Percentiles rank a stretch among this genome's conserved stretches.
These are phyloP conservation scores for Suillus decipiens DNA, from an alignment of 768 basidiomycete genomes.

Conservation along the genomic window DNA sequence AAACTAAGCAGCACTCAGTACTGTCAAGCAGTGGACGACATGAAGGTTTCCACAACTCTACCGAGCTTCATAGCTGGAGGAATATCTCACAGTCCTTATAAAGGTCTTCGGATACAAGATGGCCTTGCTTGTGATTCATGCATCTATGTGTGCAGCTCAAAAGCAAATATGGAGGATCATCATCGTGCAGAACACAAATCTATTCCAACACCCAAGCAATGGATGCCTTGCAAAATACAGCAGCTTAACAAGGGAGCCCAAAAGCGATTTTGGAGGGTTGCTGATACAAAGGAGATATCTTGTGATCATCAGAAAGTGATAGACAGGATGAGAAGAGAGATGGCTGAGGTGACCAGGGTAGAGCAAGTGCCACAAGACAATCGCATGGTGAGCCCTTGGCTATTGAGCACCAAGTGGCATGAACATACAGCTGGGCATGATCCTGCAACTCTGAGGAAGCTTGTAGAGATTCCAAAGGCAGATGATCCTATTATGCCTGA, in stretches of 20 bases:
- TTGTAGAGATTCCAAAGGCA: not conserved
- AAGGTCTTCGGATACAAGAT: too few species aligned
- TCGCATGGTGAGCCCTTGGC: constrained; percentile 11
- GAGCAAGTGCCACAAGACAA: constrained; percentile 2
- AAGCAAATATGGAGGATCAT: too few species aligned
- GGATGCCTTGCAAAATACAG: not conserved
- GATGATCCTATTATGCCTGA: not conserved
- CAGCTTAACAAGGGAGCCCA: not conserved
- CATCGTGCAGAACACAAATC: too few species aligned
- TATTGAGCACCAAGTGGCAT: constrained; percentile 13
- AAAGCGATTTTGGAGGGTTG: not conserved
- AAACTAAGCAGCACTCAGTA: too few species aligned
- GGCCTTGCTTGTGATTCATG: too few species aligned
- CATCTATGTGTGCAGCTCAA: too few species aligned
- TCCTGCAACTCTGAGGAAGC: not conserved
- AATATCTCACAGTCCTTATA: too few species aligned
- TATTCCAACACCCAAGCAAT: too few species aligned
- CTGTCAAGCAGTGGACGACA: not conserved
- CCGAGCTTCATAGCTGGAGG: not conserved
- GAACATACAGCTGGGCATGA: constrained; percentile 1
- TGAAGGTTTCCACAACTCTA: not conserved
- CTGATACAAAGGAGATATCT: accelerated
- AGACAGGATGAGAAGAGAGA: not conserved
- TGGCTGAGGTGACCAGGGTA: not conserved
- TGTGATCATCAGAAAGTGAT: not conserved